phyloP scores from a whole-genome alignment of 805 yeast species.

The Saturnispora serradocipensis region DNA sequence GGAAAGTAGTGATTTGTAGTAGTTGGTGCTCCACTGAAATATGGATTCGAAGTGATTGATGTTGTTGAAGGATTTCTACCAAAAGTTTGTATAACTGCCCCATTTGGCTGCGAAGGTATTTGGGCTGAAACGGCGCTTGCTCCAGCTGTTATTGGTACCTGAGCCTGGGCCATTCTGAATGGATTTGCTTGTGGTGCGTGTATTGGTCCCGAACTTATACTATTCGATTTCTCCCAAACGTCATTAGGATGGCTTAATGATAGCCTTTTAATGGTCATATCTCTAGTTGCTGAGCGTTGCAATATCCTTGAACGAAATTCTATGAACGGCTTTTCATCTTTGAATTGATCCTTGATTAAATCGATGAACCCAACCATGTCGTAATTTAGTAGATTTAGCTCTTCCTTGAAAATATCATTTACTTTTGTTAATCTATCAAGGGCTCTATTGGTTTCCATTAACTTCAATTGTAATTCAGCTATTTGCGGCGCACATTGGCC shows the following conservation, averaged over 20 bases:
- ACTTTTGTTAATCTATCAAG: conserved; percentile 31
- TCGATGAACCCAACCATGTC: conserved; percentile 49
- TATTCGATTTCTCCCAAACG: neutral
- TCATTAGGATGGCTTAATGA: conserved; percentile 9
- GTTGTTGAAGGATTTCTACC: conserved; percentile 16
- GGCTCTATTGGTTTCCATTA: neutral
- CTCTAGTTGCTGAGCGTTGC: conserved; percentile 27
- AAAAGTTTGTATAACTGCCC: conserved; percentile 4
- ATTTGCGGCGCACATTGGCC: conserved; percentile 1
- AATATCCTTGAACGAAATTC: conserved; percentile 22
- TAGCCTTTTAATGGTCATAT: conserved; percentile 22
- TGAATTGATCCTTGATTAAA: conserved; percentile 20
- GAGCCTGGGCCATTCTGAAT: neutral
- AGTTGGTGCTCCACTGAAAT: conserved; percentile 6
- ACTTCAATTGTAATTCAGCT: conserved; percentile 1
- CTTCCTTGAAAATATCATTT: conserved; percentile 40
- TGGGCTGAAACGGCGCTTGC: neutral
- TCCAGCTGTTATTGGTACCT: neutral
- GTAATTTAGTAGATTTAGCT: conserved; percentile 38
- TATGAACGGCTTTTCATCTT: conserved; percentile 14
- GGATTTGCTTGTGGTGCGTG: neutral
- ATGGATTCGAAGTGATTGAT: conserved; percentile 15
- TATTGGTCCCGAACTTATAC: neutral
- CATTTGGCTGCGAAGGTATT: neutral
- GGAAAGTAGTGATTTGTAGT: conserved; percentile 6